phyloP scores from a whole-genome alignment of 768 basidiomycete species.

The Mycena crocata region DNA sequence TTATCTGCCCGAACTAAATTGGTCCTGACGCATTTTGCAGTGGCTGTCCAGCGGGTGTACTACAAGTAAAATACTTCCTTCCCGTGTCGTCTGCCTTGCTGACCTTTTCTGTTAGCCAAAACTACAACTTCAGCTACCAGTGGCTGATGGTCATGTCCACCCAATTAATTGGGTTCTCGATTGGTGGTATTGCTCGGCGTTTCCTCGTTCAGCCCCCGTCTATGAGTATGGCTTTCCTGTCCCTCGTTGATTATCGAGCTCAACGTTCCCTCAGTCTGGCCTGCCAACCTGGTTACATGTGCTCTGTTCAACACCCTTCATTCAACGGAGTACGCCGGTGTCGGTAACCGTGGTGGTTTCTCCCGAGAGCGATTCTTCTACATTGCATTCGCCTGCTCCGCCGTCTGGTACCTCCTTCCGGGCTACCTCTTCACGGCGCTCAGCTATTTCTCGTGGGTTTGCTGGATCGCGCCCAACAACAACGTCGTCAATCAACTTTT shows the following conservation, averaged over 20 bases:
- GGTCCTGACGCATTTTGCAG: not conserved
- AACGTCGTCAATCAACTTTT: constrained; percentile 34
- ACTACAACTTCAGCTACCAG: constrained; percentile 71
- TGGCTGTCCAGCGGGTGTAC: constrained; percentile 72
- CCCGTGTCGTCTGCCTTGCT: not conserved
- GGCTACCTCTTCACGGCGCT: constrained; percentile 61
- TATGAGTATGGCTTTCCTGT: constrained; percentile 44
- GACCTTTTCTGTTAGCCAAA: constrained; percentile 46
- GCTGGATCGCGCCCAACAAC: constrained; percentile 29
- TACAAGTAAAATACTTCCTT: constrained; percentile 50
- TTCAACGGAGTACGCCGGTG: constrained; percentile 73
- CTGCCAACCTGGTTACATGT: constrained; percentile 74
- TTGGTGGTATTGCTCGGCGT: constrained; percentile 76
- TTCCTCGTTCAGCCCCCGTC: constrained; percentile 78
- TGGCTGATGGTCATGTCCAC: constrained; percentile 79
- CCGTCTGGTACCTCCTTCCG: constrained; percentile 65
- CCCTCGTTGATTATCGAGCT: not conserved
- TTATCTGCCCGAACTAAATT: not conserved
- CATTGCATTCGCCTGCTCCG: constrained; percentile 66
- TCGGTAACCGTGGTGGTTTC: constrained; percentile 68
- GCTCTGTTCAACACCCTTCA: constrained; percentile 84
- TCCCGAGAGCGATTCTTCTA: constrained; percentile 79
- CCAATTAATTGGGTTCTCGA: constrained; percentile 80
- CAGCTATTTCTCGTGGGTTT: constrained; percentile 65
- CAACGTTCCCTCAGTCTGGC: constrained; percentile 73